Evolutionary conservation across 768 basidiomycete species (phyloP), one percentile per base, ranked within the genome.

Genomic region (Amylocystis lapponica): DNA sequence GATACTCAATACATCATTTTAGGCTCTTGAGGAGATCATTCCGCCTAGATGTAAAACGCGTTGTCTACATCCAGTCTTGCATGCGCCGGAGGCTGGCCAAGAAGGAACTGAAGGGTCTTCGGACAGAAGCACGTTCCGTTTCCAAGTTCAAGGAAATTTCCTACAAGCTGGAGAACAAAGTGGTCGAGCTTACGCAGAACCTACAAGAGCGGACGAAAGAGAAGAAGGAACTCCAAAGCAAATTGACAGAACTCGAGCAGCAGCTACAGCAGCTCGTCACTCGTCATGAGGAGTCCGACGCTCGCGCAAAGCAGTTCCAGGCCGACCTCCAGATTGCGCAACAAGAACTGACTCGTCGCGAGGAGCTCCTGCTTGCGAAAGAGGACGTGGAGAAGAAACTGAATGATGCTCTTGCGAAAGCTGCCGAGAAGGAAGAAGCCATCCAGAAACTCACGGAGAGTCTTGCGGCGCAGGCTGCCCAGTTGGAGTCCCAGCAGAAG

Each of bases 111-210:
- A 87, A 85, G 55, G 70, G 68, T 9, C 78, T 99, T 50, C 84
- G 77, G 58, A 78, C 83, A 7, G 96, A 99, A 64, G 96, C 96
- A 5, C 90, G 93, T 39, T 98, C 96, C 2, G 94, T 94, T 22
- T 87, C 89, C 53, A 96, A 93, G 61, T 97, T 95, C 80, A 97
- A 96, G 69, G 93, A 96, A 67, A 96, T 95, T 52, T 97, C 95
- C 0, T 98, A 98, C 60, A 82, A 80, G 53, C 75, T 99, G 43
- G 96, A 99, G 70, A 99, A 98, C 75, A 99, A 98, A 68, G 96
- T 99, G 33, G 91, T 99, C 46, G 95, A 98, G 61, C 84, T 99
- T 49, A 98, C 96, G 0, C 96, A 99, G 61, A 81, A 70, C 13
- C 76, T 99, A 11, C 96, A 97, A 64, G 83, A 76, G 57, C 83